These are phyloP conservation scores for Panicum hallii DNA, from an alignment of 202 grass and related monocot genomes.

Conservation along the genomic window DNA sequence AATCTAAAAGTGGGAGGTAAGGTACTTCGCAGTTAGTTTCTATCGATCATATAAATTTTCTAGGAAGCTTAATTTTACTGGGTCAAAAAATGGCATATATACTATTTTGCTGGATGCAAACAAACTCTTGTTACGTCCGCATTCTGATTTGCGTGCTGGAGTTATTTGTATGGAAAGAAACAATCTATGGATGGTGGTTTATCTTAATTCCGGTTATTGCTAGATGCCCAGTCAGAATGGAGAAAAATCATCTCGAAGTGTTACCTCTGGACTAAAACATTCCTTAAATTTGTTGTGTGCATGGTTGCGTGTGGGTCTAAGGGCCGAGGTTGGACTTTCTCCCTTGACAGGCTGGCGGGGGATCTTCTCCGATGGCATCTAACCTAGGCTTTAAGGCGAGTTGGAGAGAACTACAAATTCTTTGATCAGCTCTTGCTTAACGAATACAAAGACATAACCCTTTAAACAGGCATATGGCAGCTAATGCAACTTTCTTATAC, in stretches of 20 bases:
- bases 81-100: conserved; percentile 24
- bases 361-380: not conserved
- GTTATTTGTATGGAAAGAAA: conserved; percentile 4
- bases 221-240: not conserved
- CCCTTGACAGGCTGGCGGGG: not conserved
- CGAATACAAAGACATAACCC: not conserved
- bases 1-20: conserved; percentile 95
- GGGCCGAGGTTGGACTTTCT: not conserved
- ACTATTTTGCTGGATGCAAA: conserved; percentile 19
- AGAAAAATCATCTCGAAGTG: not conserved
- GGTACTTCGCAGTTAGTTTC: conserved; percentile 31
- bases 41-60: conserved; percentile 25
- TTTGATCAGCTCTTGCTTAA: conserved; percentile 11
- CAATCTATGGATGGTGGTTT: not conserved
- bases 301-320: not conserved
- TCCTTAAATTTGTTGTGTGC: conserved; percentile 7
- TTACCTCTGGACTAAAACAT: not conserved
- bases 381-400: not conserved
- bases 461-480: conserved; percentile 6
- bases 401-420: conserved; percentile 1
- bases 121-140: conserved; percentile 16
- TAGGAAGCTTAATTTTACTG: conserved; percentile 24
- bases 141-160: not conserved
- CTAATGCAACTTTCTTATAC: not conserved
- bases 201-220: not conserved